These are phyloP conservation scores for Pseudocohnilembus persalinus DNA, from an alignment of 169 alveolate species.

Conservation along the genomic window DNA sequence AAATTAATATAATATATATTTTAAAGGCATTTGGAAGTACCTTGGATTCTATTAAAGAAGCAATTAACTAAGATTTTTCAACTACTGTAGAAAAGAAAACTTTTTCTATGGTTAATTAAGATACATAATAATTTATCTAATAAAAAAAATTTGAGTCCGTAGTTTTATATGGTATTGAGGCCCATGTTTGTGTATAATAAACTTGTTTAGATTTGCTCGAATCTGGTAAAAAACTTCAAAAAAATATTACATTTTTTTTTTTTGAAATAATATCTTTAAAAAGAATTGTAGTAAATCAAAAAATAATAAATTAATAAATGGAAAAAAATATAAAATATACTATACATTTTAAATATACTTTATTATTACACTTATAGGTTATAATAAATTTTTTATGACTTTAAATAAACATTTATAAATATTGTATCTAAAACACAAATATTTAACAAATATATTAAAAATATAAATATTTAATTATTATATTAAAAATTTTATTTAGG, in stretches of 20 bases:
- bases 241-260: not conserved
- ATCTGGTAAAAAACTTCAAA: not conserved
- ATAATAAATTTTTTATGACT: too few relatives aligned
- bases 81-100: not conserved
- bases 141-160: not conserved
- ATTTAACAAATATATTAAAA: too few relatives aligned
- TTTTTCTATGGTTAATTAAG: conserved; percentile 18
- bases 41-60: not conserved
- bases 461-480: too few relatives aligned
- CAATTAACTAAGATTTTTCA: not conserved
- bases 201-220: conserved; percentile 26
- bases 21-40: conserved; percentile 25
- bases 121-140: not conserved
- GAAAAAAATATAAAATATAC: too few relatives aligned
- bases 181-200: conserved; percentile 29
- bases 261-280: not conserved
- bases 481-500: not conserved
- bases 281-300: not conserved
- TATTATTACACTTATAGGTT: too few relatives aligned
- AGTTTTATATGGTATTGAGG: conserved; percentile 15
- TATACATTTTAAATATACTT: too few relatives aligned
- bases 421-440: too few relatives aligned
- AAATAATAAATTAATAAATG: too few relatives aligned
- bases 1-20: not conserved
- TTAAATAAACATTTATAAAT: too few relatives aligned